A percentile compares a stretch with the other conserved stretches of the same genome.
Conservation (phyloP, 345 rosid genomes). For the Lenwebbia sp. region DNA sequence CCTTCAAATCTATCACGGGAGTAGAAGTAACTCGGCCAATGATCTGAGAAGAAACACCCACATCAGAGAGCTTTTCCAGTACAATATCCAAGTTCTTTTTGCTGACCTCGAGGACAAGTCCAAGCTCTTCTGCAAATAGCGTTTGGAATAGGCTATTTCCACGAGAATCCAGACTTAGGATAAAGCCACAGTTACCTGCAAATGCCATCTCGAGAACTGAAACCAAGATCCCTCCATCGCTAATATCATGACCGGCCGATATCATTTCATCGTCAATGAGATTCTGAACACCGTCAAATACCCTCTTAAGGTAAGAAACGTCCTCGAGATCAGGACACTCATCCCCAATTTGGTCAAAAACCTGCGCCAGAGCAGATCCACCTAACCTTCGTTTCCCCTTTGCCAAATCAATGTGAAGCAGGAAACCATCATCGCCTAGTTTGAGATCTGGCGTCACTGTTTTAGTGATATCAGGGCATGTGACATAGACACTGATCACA, state of each 20-base stretch:
- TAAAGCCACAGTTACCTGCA: slow-evolving; percentile 78
- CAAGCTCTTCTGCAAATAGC: slow-evolving; percentile 83
- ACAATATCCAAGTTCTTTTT: slow-evolving; percentile 44
- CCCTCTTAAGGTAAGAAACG: slow-evolving; percentile 58
- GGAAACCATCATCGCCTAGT: slow-evolving; percentile 56
- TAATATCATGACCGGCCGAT: slow-evolving; percentile 89
- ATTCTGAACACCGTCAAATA: slow-evolving; percentile 61
- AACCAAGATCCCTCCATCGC: slow-evolving; percentile 85
- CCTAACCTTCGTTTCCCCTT: slow-evolving; percentile 80
- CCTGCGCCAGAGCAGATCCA: slow-evolving; percentile 90
- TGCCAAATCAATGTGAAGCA: slow-evolving; percentile 76
- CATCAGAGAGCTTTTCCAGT: slow-evolving; percentile 31
- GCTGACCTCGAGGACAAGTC: slow-evolving; percentile 74
- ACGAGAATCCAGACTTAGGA: slow-evolving; percentile 36
- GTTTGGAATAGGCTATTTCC: slow-evolving; percentile 67
- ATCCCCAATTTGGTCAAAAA: slow-evolving; percentile 69
- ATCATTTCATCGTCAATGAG: slow-evolving; percentile 48
- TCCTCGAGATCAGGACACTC: slow-evolving; percentile 90
- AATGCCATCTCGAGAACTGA: slow-evolving; percentile 85
- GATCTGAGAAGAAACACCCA: slow-evolving; percentile 42
- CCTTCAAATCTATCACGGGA: slow-evolving; percentile 43
- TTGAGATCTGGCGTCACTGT: slow-evolving; percentile 88
- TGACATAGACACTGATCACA: slow-evolving; percentile 77
- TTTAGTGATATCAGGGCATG: slow-evolving; percentile 82
- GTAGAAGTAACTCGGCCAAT: slow-evolving; percentile 63